Conservation (phyloP, 2,329 filamentous ascomycete genomes). For the Claviceps africana region DNA sequence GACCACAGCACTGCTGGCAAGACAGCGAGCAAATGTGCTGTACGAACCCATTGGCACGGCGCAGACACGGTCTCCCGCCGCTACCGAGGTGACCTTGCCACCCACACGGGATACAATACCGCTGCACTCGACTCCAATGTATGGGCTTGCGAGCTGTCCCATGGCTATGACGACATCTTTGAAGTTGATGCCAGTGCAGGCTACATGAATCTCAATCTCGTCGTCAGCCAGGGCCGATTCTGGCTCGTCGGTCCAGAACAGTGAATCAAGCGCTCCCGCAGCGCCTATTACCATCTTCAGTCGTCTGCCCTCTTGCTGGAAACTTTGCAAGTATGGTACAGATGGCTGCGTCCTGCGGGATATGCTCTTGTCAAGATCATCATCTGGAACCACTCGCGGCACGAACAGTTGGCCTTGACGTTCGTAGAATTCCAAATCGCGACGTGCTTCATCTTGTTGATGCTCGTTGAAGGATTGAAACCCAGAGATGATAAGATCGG, state of each 20-base stretch:
- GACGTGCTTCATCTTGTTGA: conserved; percentile 3
- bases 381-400: conserved; percentile 14
- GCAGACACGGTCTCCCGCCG: conserved; percentile 11
- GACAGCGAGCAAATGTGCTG: conserved; percentile 14
- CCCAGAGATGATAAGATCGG: conserved; percentile 18
- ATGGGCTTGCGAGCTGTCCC: conserved; percentile 10
- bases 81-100: conserved; percentile 3
- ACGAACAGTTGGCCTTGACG: conserved; percentile 15
- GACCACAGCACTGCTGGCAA: conserved; percentile 3
- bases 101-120: conserved; percentile 12
- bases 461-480: conserved; percentile 7
- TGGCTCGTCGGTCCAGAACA: conserved; percentile 24
- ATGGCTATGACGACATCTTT: conserved; percentile 14
- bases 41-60: conserved; percentile 15
- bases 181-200: conserved; percentile 31
- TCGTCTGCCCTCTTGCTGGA: conserved; percentile 21
- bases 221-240: conserved; percentile 17
- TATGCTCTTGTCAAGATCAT: conserved; percentile 9
- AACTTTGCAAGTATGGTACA: conserved; percentile 20
- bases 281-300: conserved; percentile 26
- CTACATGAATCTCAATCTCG: conserved; percentile 28
- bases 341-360: conserved; percentile 14
- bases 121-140: conserved; percentile 12
- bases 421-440: conserved; percentile 18
- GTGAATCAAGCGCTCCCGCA: conserved; percentile 23